Base-by-base conservation (phyloP, 176 grass and related monocot species). In the Juncus effusus region DNA sequence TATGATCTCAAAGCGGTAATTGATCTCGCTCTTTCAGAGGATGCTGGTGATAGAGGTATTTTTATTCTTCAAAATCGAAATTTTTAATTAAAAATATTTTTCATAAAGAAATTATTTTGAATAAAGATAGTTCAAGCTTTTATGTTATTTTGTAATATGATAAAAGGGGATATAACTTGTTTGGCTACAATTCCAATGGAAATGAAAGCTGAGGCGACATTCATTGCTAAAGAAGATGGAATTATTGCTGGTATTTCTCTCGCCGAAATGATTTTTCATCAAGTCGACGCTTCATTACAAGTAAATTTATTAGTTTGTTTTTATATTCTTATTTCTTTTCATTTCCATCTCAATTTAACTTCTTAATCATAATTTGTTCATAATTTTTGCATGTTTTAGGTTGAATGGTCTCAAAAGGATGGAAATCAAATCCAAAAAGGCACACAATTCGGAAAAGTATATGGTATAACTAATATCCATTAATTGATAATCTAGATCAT, bases 241-340 rank as follows among this genome's bases (percentile, higher is more conserved):
- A 64, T 92, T 19, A 71, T 92, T 57, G 94, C 94, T 63, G 94
- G 94, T 49, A 82, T 92, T 72, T 81, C 78, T 62, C 78, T 97
- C n/a, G 88, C 88, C 54, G 85, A 97, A 50, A 97, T 92, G 83
- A 86, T 97, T 65, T 92, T 97, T 73, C 81, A 89, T 56, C 79
- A 97, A 58, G 85, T 97, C 61, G 88, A 97, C 64, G 68, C 82
- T 1, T 89, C 85, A 16, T 78, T 97, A 70, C 83, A 92, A 75
- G 94, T 89, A 82, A 51, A 7, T 69, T 54, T 14, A 42, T 59
- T 67, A 62, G 36, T 3, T 41, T 42, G 76, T 45, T 13, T 36
- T 10, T 6, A 13, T 42, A 28, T 28, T 28, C 65, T 77, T 1
- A 41, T 19, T 7, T 74, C 77, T 56, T 60, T 3, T 39, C 49